These are phyloP conservation scores for Boletus rubroflammeus DNA, from an alignment of 768 basidiomycete genomes.

Conservation along the genomic window DNA sequence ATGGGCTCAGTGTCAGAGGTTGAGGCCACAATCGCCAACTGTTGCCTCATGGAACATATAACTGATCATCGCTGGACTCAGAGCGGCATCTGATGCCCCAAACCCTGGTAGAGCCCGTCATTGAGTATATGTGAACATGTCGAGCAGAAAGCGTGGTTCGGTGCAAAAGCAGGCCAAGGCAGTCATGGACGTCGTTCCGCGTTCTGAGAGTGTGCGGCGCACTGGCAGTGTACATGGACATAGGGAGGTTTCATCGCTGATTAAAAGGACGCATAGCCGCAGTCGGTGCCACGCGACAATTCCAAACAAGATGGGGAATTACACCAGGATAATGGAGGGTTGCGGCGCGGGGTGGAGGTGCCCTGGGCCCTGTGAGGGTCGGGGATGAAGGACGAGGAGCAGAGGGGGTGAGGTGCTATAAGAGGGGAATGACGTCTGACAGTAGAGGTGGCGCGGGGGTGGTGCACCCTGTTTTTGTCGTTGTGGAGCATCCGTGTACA, in stretches of 20 bases:
- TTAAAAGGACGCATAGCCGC: too few relatives aligned
- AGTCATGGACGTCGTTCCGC: not conserved
- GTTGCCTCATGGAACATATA: not conserved
- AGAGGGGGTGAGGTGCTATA: slow-evolving; percentile 5
- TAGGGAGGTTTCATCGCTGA: too few relatives aligned
- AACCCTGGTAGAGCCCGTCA: not conserved
- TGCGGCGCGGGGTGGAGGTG: not conserved
- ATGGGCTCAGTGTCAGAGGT: not conserved
- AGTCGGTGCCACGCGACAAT: too few relatives aligned
- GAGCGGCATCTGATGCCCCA: not conserved
- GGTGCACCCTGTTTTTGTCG: slow-evolving; percentile 35
- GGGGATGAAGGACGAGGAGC: not conserved
- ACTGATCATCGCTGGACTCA: not conserved
- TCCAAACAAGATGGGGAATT: not conserved
- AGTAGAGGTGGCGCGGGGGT: slow-evolving; percentile 30
- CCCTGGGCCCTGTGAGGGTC: not conserved
- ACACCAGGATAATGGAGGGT: not conserved
- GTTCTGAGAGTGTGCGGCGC: not conserved
- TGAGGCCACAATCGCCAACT: not conserved
- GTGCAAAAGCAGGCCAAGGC: not conserved
- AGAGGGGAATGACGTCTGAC: slow-evolving; percentile 33
- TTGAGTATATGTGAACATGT: not conserved
- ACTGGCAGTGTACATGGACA: not conserved
- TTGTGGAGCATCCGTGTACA: slow-evolving; percentile 34
- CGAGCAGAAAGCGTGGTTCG: not conserved